Base-by-base conservation (phyloP, 768 basidiomycete species). In the Pilatotrama ljubarskyi region DNA sequence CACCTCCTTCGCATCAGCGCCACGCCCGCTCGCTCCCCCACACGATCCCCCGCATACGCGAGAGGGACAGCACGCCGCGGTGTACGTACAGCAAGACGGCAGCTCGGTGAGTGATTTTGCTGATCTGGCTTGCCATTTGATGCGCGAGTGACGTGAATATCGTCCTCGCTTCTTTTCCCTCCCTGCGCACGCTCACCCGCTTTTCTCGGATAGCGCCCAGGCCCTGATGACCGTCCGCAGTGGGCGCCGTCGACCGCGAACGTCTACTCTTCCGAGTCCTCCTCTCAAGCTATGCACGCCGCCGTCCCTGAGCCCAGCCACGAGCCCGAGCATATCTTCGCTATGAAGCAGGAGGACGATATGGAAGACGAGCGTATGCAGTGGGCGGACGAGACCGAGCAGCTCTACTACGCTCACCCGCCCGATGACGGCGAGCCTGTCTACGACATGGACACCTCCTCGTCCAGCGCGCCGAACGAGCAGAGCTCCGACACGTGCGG, bases 161-260 rank as follows among this genome's bases (percentile, higher is more conserved):
- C 9, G 37, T 52, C n/a, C 49, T 14, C 35, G 22, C 41, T 32
- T 43, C 22, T 47, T 17, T 43, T 24, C 15, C 25, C 15, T 32
- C 38, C 42, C 46, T n/a, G 11, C 22, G 13, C n/a, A n/a, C n/a
- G 4, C 53, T 61, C 18, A 55, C 53, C 59, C 59, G 59, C 48
- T 54, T 24, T 50, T 61, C 41, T 42, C 59, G 52, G 59, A 44
- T 47, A 60, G 59, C 52, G 41, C 41, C 7, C 40, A 32, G 14
- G 11, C 17, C 24, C 50, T 13, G 24, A 25, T 46, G 42, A 43
- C 26, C 38, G 4, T 43, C n/a, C n/a, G n/a, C n/a, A n/a, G n/a
- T n/a, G n/a, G n/a, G n/a, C n/a, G n/a, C n/a, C n/a, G n/a, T n/a
- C n/a, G n/a, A n/a, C 29, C 29, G 29, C 29, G 10, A 32, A 10